These are phyloP conservation scores for Hypoxylon rubiginosum DNA, from an alignment of 2,329 filamentous ascomycete genomes.

Conservation along the genomic window DNA sequence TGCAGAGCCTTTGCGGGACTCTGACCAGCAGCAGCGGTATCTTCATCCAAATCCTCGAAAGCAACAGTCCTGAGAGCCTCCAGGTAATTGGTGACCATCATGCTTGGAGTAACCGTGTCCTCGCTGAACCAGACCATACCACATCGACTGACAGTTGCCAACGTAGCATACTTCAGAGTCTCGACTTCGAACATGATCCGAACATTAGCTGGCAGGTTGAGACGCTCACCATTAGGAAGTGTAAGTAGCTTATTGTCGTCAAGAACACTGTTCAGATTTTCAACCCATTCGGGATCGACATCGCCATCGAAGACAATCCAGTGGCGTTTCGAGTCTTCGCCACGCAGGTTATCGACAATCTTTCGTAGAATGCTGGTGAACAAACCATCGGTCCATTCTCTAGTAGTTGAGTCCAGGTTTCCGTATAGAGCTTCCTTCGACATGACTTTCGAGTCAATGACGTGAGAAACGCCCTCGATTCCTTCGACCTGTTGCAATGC, in stretches of 20 bases:
- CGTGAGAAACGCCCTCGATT: constrained; percentile 93
- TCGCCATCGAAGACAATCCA: constrained; percentile 99
- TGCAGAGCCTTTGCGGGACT: constrained; percentile 82
- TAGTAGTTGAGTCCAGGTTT: constrained; percentile 93
- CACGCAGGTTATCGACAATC: constrained; percentile 98
- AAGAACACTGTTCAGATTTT: constrained; percentile 99
- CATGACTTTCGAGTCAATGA: constrained; percentile 99
- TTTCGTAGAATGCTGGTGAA: constrained; percentile 98
- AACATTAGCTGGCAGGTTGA: constrained; percentile 93
- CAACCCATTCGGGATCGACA: constrained; percentile 99
- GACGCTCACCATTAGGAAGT: constrained; percentile 95
- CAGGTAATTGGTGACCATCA: constrained; percentile 95
- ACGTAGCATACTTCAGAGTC: constrained; percentile 94
- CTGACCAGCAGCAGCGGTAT: constrained; percentile 81
- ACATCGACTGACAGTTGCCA: constrained; percentile 98
- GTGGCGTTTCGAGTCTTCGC: constrained; percentile 95
- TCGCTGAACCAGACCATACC: constrained; percentile 99
- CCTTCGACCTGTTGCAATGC: constrained; percentile 92
- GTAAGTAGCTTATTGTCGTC: constrained; percentile 99
- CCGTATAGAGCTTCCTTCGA: constrained; percentile 98
- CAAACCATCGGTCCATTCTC: constrained; percentile 98
- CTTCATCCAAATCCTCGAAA: constrained; percentile 97
- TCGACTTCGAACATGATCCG: constrained; percentile 99
- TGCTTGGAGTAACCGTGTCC: constrained; percentile 91
- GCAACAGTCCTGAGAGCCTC: constrained; percentile 83